Evolutionary conservation across 2,329 filamentous ascomycete genomes (phyloP), one percentile per base, ranked within the genome.

Genomic region (Neofusicoccum parvum): DNA sequence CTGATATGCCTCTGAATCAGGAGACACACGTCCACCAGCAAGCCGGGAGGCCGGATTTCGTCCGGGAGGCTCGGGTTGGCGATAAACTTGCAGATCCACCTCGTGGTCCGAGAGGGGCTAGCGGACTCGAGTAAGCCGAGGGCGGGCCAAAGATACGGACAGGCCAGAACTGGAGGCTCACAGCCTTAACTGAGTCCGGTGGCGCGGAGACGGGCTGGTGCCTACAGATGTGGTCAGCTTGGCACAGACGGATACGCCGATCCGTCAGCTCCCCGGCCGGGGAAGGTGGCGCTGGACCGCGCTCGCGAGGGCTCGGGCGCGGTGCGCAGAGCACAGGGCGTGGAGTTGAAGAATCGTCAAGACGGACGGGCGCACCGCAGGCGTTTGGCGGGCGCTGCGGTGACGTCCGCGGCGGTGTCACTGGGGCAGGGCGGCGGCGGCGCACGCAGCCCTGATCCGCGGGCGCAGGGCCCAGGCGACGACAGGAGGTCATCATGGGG

Each of bases 161-260:
- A n/a, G 43, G 41, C 27, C 27, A 48, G 41, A 36, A 48, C 7
- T 60, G 56, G 56, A 60, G 43, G 56, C 56, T 60, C 56, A 60
- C 43, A 49, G 43, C 56, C 56, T 60, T 60, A 60, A 60, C 43
- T 23, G 51, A 56, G 23, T 43, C 53, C 53, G 53, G 53, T 17
- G 53, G 17, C 3, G 53, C 53, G 53, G 53, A 14, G 53, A 43
- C 17, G 41, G 56, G 41, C 56, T 60, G 56, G 56, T 37, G 56
- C 56, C 56, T 60, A 60, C 56, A 48, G 53, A 58, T n/a, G 56
- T 27, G 43, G 56, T 60, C 56, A 60, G 56, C 56, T 48, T 60
- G 56, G 56, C 23, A n/a, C 56, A 23, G 43, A 15, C 54, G 54
- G 54, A 59, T 45, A 46, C 39, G 54, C 41, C 56, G 43, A 60